phyloP scores from a whole-genome alignment of 108 stramenopile genomes.

The Bacterosira constricta region DNA sequence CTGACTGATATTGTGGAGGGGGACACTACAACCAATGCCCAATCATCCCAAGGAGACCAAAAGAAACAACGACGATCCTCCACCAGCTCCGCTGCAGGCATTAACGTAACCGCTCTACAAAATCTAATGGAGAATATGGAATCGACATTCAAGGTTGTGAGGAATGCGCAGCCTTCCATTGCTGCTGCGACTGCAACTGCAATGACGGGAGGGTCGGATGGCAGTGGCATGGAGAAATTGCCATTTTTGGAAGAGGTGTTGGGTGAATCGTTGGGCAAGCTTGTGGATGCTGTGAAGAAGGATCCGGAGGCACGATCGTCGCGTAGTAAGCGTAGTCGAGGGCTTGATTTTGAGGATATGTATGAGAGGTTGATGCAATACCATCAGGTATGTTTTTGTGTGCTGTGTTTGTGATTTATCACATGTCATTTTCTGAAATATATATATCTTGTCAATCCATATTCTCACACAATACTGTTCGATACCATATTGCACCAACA shows the following conservation, averaged over 20 bases:
- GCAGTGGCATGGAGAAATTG: not conserved
- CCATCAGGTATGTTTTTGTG: not conserved
- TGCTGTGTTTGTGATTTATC: too few species aligned
- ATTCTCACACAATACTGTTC: too few species aligned
- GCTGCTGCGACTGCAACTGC: not conserved
- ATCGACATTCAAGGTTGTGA: not conserved
- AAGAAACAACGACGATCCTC: not conserved
- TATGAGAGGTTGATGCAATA: conserved; percentile 4
- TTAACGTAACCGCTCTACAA: not conserved
- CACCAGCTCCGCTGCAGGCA: not conserved
- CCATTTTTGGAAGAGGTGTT: conserved; percentile 11
- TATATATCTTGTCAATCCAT: too few species aligned
- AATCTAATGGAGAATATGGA: not conserved
- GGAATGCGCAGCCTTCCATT: not conserved
- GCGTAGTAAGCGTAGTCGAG: not conserved
- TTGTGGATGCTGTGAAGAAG: not conserved
- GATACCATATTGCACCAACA: too few species aligned
- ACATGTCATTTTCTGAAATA: too few species aligned
- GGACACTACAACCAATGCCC: too few species aligned
- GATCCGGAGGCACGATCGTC: not conserved
- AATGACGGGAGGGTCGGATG: not conserved
- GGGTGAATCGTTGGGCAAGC: conserved; percentile 5
- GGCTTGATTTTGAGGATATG: conserved; percentile 25
- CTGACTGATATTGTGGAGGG: too few species aligned
- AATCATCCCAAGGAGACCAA: too few species aligned